These are phyloP conservation scores for Xylariaceae sp. DNA, from an alignment of 2,329 filamentous ascomycete genomes.

Conservation along the genomic window DNA sequence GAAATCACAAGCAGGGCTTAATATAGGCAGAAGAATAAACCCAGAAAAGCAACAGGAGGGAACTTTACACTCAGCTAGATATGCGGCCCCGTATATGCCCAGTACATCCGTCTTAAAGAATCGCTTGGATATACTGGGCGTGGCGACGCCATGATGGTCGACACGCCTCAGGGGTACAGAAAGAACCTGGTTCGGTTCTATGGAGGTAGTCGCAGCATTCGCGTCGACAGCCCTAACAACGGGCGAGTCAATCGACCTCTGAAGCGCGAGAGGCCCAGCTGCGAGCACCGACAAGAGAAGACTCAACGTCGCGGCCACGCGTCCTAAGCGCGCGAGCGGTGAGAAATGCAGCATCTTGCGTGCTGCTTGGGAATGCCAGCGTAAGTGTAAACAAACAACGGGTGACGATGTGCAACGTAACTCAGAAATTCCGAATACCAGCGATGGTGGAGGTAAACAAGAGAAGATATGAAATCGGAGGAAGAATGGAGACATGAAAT, in stretches of 20 bases:
- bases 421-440: neutral
- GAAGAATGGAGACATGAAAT: neutral
- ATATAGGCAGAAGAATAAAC: neutral
- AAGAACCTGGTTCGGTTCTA: constrained; percentile 21
- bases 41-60: too few species aligned
- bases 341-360: constrained; percentile 4
- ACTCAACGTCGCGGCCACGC: constrained; percentile 3
- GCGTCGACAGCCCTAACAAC: neutral
- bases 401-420: neutral
- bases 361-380: neutral
- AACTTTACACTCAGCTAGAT: constrained; percentile 31
- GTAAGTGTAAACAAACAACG: neutral
- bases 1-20: neutral
- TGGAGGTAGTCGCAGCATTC: constrained; percentile 19
- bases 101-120: constrained; percentile 30
- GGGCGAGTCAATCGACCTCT: constrained; percentile 7
- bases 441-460: neutral
- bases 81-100: constrained; percentile 32
- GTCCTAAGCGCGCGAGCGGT: constrained; percentile 1
- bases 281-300: constrained; percentile 1
- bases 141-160: constrained; percentile 24
- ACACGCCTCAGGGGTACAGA: constrained; percentile 30
- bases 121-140: constrained; percentile 28
- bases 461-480: neutral
- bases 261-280: constrained; percentile 7